Evolutionary conservation across 441 rosid species (phyloP).

Genomic region (Jatropha multifida): DNA sequence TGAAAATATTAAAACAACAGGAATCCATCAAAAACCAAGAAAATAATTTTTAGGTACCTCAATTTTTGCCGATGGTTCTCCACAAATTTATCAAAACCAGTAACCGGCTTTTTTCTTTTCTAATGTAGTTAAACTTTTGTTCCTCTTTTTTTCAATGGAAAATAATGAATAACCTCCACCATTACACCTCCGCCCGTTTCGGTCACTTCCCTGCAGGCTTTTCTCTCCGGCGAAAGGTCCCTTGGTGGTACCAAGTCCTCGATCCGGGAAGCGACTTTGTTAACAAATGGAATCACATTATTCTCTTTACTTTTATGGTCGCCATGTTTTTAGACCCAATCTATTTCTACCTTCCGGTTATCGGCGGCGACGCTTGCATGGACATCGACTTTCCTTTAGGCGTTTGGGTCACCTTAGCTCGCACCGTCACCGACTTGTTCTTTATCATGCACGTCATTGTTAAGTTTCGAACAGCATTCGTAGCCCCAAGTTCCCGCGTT

Average conservation of each 20-base stretch:
- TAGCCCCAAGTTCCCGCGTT: conserved; percentile 68
- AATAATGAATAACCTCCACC: conserved; percentile 19
- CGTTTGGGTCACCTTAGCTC: conserved; percentile 61
- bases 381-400: conserved; percentile 44
- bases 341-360: conserved; percentile 71
- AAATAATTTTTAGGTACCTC: background rate
- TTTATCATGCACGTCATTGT: conserved; percentile 57
- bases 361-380: conserved; percentile 66
- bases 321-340: conserved; percentile 88
- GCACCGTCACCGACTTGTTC: conserved; percentile 66
- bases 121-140: background rate
- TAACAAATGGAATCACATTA: conserved; percentile 78
- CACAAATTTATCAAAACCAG: background rate
- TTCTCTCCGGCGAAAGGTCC: conserved; percentile 21
- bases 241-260: conserved; percentile 78
- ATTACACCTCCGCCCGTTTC: conserved; percentile 18
- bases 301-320: conserved; percentile 63
- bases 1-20: no score
- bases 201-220: conserved; percentile 18
- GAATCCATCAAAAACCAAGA: no score
- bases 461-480: conserved; percentile 85
- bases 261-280: conserved; percentile 79
- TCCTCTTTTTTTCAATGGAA: background rate
- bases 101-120: background rate
- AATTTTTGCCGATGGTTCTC: background rate